phyloP scores from a whole-genome alignment of 257 asterid species.

The Apocynum venetum region DNA sequence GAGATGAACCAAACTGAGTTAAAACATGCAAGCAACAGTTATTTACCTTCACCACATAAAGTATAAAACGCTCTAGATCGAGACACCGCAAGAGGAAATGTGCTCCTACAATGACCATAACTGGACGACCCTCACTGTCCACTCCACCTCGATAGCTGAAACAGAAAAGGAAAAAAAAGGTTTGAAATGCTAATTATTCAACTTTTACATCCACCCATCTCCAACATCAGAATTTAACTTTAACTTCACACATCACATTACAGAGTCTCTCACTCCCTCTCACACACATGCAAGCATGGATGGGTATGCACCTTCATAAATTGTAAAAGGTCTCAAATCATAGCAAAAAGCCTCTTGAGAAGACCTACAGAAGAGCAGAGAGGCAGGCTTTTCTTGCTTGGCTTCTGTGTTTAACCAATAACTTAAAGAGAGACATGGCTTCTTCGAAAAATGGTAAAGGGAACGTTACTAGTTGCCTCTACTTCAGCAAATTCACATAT shows the following conservation, averaged over 20 bases:
- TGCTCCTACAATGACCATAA: conserved; percentile 96
- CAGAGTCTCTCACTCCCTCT: not conserved
- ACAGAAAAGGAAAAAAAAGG: conserved; percentile 5
- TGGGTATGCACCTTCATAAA: not conserved
- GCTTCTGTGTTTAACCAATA: not conserved
- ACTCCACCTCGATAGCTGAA: conserved; percentile 93
- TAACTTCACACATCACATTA: not conserved
- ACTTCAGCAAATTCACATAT: not conserved
- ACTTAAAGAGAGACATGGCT: not conserved
- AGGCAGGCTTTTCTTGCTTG: not conserved
- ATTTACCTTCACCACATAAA: conserved; percentile 75
- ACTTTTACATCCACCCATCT: not conserved
- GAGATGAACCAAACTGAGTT: not conserved
- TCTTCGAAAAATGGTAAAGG: not conserved
- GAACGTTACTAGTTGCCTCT: not conserved
- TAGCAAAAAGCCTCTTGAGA: not conserved
- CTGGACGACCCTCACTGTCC: conserved; percentile 86
- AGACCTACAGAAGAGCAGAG: not conserved
- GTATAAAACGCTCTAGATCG: conserved; percentile 80
- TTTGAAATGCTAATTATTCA: not conserved
- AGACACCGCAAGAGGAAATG: conserved; percentile 92
- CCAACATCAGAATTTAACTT: not conserved
- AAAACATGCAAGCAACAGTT: conserved; percentile 10
- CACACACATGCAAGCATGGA: not conserved
- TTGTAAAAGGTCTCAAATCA: not conserved